Evolutionary conservation across 2,329 filamentous ascomycete species (phyloP), one percentile per base, ranked within the genome.

Genomic region (Venturia asperata): DNA sequence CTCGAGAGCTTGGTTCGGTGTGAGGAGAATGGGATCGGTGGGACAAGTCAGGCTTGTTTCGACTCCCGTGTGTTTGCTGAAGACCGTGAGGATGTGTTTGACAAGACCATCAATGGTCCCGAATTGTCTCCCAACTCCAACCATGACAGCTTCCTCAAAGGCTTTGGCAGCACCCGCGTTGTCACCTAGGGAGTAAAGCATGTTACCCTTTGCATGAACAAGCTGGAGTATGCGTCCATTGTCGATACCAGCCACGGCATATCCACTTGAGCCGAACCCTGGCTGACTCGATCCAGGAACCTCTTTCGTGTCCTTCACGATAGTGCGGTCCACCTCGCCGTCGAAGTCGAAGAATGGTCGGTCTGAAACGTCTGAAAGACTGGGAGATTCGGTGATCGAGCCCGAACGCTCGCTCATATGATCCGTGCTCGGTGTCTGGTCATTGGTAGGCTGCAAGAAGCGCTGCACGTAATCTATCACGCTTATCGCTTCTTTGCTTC

Each of bases 131-230:
- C 92, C 92, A 37, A 89, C 84, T 66, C 91, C 92, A 68, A 99
- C 93, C 64, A 97, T 77, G 3, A 99, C 91, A 0, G 92, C 93
- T 74, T 97, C 92, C 74, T 99, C 94, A 70, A 99, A 99, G 4
- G 94, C 91, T 70, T 87, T 85, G 0, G 93, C 92, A 52, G 94
- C 94, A 49, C 83, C 85, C 47, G 83, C 81, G 68, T 94, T 89
- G 69, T 97, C 88, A 58, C 93, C 93, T 39, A 95, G 79, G 34
- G 90, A 87, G 76, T 99, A 99, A 1, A 97, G 82, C 88, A 97
- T 95, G 68, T 97, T 97, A n/a, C 93, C 94, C 76, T 97, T 99
- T 24, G 93, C 92, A 76, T 99, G 94, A 49, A 97, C 87, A 19
- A 99, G 82, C n/a, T 92, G 90, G 56, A 99, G 83, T 71, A 99